Percentiles rank a stretch among this genome's conserved stretches.
These are phyloP conservation scores for Stereocaulon alpinum DNA, from an alignment of 495 filamentous ascomycete genomes.

Conservation along the genomic window DNA sequence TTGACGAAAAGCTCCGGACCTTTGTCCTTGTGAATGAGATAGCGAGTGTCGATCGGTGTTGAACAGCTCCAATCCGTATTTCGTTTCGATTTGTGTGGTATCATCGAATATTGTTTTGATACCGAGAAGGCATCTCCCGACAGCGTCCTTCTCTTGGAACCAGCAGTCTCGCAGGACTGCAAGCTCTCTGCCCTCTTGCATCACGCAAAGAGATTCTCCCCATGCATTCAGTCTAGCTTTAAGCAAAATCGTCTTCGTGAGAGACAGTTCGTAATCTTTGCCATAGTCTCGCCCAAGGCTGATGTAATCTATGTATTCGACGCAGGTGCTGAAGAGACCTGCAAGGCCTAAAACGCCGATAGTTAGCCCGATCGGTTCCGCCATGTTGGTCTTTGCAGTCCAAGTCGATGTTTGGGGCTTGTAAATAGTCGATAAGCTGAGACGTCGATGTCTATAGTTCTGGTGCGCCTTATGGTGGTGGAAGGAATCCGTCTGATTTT, in stretches of 20 bases:
- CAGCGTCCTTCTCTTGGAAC: neutral
- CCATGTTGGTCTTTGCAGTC: neutral
- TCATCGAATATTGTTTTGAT: constrained; percentile 6
- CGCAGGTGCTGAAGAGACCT: constrained; percentile 15
- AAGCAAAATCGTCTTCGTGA: constrained; percentile 18
- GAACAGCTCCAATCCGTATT: constrained; percentile 2
- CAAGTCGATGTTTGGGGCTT: too few species aligned
- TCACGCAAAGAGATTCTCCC: constrained; percentile 16
- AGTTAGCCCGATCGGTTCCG: constrained; percentile 1
- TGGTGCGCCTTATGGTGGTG: too few species aligned
- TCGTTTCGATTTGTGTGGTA: neutral
- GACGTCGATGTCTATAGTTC: too few species aligned
- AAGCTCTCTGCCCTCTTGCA: neutral
- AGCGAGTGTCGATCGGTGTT: neutral
- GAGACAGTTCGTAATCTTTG: constrained; percentile 15
- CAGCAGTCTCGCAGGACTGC: neutral
- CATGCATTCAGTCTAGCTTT: constrained; percentile 19
- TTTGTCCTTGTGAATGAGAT: neutral
- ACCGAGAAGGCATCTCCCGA: neutral
- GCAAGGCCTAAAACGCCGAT: constrained; percentile 9
- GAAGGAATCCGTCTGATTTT: too few species aligned
- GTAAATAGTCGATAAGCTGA: too few species aligned
- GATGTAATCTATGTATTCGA: constrained; percentile 19
- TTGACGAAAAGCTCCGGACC: neutral
- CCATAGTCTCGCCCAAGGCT: constrained; percentile 8